Conservation (phyloP, 176 grass and related monocot species). For the Oryza glaberrima region DNA sequence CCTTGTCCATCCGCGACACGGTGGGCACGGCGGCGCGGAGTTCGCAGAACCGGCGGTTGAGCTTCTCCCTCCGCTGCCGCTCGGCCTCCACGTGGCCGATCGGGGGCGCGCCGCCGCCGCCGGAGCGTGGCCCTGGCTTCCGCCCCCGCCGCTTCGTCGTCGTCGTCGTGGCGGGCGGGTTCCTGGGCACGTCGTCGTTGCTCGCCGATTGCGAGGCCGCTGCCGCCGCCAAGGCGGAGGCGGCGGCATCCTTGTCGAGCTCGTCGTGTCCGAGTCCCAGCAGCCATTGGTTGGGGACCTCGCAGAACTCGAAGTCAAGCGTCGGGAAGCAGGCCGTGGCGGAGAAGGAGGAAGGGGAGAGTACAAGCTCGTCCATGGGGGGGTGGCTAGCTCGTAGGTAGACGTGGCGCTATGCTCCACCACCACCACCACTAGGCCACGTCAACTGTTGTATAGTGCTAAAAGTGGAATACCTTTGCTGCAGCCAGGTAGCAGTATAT, state of each 20-base stretch:
- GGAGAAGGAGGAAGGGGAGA: slow-evolving; percentile 11
- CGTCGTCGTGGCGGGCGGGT: neutral
- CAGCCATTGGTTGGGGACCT: slow-evolving; percentile 39
- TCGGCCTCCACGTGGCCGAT: slow-evolving; percentile 63
- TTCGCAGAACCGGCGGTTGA: slow-evolving; percentile 63
- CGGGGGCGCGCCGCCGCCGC: neutral
- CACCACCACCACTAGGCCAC: too few relatives aligned
- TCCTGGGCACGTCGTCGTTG: slow-evolving; percentile 26
- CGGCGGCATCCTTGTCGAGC: neutral
- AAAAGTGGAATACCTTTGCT: too few relatives aligned
- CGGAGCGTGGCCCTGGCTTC: neutral
- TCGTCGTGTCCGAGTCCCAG: neutral
- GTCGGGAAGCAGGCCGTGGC: neutral
- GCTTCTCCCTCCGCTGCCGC: slow-evolving; percentile 61
- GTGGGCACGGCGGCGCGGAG: slow-evolving; percentile 64
- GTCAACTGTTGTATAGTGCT: too few relatives aligned
- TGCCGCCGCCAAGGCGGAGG: neutral
- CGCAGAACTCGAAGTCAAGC: slow-evolving; percentile 34
- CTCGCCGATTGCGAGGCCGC: slow-evolving; percentile 22
- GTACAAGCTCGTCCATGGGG: neutral
- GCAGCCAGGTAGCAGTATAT: too few relatives aligned
- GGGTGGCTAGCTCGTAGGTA: too few relatives aligned
- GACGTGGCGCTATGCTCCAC: too few relatives aligned
- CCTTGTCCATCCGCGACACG: slow-evolving; percentile 72
- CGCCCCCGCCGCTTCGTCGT: slow-evolving; percentile 6